Percentiles rank a stretch among this genome's conserved stretches.
phyloP scores from a whole-genome alignment of 352 stramenopile species.

The Elongisporangium prolatum region DNA sequence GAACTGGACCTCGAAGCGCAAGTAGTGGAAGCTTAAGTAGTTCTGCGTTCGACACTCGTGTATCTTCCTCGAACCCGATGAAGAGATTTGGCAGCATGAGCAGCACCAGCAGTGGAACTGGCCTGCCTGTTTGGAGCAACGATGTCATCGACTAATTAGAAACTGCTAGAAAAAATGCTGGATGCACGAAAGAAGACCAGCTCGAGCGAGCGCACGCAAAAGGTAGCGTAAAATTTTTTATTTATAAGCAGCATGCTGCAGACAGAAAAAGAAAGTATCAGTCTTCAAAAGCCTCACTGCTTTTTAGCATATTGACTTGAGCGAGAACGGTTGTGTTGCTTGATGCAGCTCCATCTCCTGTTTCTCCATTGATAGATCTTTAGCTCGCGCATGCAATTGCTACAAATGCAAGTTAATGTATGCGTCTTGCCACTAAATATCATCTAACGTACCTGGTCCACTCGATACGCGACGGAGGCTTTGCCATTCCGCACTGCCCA shows the following conservation, averaged over 20 bases:
- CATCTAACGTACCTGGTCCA: constrained; percentile 46
- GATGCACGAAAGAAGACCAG: background rate
- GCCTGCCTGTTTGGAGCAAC: background rate
- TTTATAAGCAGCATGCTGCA: constrained; percentile 43
- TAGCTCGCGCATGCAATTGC: constrained; percentile 49
- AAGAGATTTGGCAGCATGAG: constrained; percentile 68
- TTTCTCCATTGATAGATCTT: constrained; percentile 21
- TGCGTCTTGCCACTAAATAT: background rate
- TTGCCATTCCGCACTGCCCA: constrained; percentile 66
- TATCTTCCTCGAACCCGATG: constrained; percentile 24
- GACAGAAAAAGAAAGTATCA: constrained; percentile 16
- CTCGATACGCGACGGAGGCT: constrained; percentile 62
- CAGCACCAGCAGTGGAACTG: constrained; percentile 37
- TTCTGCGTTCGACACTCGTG: background rate
- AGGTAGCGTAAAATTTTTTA: constrained; percentile 23
- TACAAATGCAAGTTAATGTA: constrained; percentile 1
- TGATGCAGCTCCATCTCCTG: constrained; percentile 9
- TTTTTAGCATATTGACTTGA: background rate
- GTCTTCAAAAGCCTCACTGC: background rate
- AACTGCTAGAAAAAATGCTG: background rate
- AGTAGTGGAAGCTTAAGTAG: constrained; percentile 1
- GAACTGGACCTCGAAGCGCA: background rate
- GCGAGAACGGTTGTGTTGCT: constrained; percentile 5
- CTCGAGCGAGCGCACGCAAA: background rate
- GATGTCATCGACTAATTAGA: background rate